Base-by-base conservation (phyloP, 345 rosid species). In the Eucalyptus curtisii region DNA sequence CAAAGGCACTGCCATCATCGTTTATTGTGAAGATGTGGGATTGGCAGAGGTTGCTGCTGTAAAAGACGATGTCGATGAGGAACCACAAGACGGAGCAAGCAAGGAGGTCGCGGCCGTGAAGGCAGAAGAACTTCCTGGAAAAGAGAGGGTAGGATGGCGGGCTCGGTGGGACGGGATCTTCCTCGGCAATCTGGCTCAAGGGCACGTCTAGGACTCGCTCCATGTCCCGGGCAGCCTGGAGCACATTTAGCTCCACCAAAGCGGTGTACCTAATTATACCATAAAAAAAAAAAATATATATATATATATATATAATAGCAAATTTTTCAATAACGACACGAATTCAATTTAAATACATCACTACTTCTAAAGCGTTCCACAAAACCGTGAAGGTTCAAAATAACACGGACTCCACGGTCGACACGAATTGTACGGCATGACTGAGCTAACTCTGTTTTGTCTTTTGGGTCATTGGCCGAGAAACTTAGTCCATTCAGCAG, bases 181-280 rank as follows among this genome's bases (percentile, higher is more conserved):
- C 95, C 88, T 95, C 96, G n/a, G 93, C 53, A 9, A 93, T 84
- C 84, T 93, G 92, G 49, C 91, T 68, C 45, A 95, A 55, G 9
- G 98, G 88, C 66, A 94, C 90, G 10, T 93, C 94, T 44, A 96
- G 86, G 25, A 96, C 95, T 89, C 91, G 93, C 88, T 90, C 91
- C 95, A 95, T 96, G 92, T 96, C 99, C 68, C 85, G 92, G 17
- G 95, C 94, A 71, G 98, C 99, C 91, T 96, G 96, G 47, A 31
- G 7, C 22, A 89, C 96, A 90, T 96, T 93, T 85, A 91, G 93
- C 89, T 95, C 97, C 49, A 96, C 98, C 8, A 96, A 88, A 52
- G 98, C 98, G 66, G 98, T 96, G 90, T 93, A 95, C 88, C 98
- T 96, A 68, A 33, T 68, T 68, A 68, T 16, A 68, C 44, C 80